Conservation (phyloP, 257 asterid genomes). For the Primulina huaijiensis region DNA sequence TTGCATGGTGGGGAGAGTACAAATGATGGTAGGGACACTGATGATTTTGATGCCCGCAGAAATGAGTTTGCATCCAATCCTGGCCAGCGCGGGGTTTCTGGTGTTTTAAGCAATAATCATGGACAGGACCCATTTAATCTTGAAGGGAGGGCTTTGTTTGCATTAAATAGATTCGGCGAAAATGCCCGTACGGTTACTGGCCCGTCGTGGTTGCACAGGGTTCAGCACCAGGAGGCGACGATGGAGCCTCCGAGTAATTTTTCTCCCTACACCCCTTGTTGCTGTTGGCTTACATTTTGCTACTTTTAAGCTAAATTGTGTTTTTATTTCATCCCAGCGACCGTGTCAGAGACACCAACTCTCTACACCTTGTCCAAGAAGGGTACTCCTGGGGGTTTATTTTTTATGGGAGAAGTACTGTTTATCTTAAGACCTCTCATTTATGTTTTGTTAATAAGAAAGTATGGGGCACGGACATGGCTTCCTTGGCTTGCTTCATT, state of each 20-base stretch:
- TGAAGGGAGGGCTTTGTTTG: constrained; percentile 91
- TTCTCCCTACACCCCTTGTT: neutral
- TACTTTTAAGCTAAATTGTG: constrained; percentile 10
- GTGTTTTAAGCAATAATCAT: constrained; percentile 34
- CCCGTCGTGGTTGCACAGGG: constrained; percentile 77
- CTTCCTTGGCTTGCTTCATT: constrained; percentile 83
- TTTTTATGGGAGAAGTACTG: constrained; percentile 81
- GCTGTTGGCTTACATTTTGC: constrained; percentile 3
- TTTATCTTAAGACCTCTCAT: constrained; percentile 77
- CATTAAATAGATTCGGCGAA: constrained; percentile 84
- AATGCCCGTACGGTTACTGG: constrained; percentile 64
- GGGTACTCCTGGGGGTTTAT: constrained; percentile 73
- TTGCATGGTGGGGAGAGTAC: constrained; percentile 84
- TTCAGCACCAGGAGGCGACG: constrained; percentile 67
- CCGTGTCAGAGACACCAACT: constrained; percentile 41
- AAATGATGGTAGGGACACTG: constrained; percentile 37
- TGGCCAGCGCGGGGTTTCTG: constrained; percentile 38
- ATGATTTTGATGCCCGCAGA: constrained; percentile 35
- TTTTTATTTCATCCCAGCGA: constrained; percentile 36
- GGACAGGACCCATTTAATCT: constrained; percentile 52
- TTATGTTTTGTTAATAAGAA: constrained; percentile 73
- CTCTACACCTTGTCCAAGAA: constrained; percentile 65
- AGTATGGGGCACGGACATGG: constrained; percentile 75
- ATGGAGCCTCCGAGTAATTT: constrained; percentile 59
- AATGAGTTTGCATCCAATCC: constrained; percentile 32